Evolutionary conservation across 768 basidiomycete species (phyloP).

Genomic region (Dioszegia aurantiaca): DNA sequence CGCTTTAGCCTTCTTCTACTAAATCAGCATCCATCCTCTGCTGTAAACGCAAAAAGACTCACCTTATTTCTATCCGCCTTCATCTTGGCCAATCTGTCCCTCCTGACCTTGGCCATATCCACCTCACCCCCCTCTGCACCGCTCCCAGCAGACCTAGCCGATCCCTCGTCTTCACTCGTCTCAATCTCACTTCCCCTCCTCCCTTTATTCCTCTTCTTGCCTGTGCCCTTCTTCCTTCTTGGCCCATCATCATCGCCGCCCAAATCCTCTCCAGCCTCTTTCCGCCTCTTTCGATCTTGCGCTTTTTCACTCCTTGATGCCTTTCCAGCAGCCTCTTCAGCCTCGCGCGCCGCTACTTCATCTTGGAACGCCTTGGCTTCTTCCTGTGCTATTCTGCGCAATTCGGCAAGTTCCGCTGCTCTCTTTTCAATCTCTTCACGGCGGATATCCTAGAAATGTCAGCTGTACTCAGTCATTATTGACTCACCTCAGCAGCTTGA

Average conservation of each 20-base stretch:
- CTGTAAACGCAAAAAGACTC: conserved; percentile 9
- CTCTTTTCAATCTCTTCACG: conserved; percentile 59
- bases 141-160: neutral
- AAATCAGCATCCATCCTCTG: neutral
- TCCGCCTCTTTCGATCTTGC: conserved; percentile 52
- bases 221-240: conserved; percentile 27
- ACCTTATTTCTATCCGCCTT: conserved; percentile 25
- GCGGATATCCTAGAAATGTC: conserved; percentile 29
- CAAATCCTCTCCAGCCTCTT: conserved; percentile 75
- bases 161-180: conserved; percentile 17
- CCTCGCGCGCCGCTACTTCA: conserved; percentile 28
- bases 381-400: conserved; percentile 60
- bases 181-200: conserved; percentile 38
- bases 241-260: conserved; percentile 61
- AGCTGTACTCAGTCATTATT: neutral
- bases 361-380: conserved; percentile 44
- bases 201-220: conserved; percentile 24
- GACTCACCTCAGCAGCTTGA: conserved; percentile 55
- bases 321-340: conserved; percentile 66
- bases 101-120: conserved; percentile 19
- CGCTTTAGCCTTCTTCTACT: conserved; percentile 39
- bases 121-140: conserved; percentile 17
- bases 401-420: conserved; percentile 75
- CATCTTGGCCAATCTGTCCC: conserved; percentile 25
- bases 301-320: conserved; percentile 17